Conservation (phyloP, 2,329 filamentous ascomycete species). For the Macrophomina pseudophaseolina region DNA sequence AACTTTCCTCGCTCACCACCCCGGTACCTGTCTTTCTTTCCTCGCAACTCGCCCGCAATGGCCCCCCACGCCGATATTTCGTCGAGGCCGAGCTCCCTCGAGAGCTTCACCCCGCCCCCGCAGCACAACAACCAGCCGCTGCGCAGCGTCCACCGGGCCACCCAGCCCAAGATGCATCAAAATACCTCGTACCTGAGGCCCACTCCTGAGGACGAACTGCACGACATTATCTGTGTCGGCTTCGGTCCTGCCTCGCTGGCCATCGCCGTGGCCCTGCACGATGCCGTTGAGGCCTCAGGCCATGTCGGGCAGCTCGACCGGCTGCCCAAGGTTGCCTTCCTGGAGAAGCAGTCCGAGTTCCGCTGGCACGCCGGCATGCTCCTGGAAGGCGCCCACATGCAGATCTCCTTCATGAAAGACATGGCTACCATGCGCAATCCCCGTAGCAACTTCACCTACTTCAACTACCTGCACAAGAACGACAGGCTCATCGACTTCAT, state of each 20-base stretch:
- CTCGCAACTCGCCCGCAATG: constrained; percentile 33
- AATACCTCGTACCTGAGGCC: constrained; percentile 55
- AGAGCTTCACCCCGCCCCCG: constrained; percentile 13
- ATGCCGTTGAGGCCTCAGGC: constrained; percentile 61
- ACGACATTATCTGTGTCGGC: constrained; percentile 88
- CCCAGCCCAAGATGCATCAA: constrained; percentile 27
- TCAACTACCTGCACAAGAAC: constrained; percentile 89
- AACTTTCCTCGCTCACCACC: constrained; percentile 18
- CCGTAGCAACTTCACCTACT: constrained; percentile 88
- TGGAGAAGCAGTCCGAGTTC: constrained; percentile 84
- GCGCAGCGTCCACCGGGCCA: constrained; percentile 26
- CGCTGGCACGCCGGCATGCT: constrained; percentile 97
- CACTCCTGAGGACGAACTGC: constrained; percentile 66
- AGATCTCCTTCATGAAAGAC: constrained; percentile 97
- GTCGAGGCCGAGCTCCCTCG: constrained; percentile 15
- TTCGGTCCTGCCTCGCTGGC: constrained; percentile 92
- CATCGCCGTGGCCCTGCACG: constrained; percentile 86
- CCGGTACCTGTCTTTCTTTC: constrained; percentile 3
- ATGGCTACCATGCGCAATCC: constrained; percentile 88
- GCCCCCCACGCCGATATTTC: constrained; percentile 42
- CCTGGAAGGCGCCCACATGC: constrained; percentile 91
- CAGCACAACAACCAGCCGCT: constrained; percentile 27
- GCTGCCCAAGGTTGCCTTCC: constrained; percentile 76
- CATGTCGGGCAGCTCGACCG: constrained; percentile 46
- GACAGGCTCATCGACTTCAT: constrained; percentile 86